Percentiles rank a stretch among this genome's conserved stretches.
These are phyloP conservation scores for Phytopythium delawarense DNA, from an alignment of 352 stramenopile species.

Conservation along the genomic window DNA sequence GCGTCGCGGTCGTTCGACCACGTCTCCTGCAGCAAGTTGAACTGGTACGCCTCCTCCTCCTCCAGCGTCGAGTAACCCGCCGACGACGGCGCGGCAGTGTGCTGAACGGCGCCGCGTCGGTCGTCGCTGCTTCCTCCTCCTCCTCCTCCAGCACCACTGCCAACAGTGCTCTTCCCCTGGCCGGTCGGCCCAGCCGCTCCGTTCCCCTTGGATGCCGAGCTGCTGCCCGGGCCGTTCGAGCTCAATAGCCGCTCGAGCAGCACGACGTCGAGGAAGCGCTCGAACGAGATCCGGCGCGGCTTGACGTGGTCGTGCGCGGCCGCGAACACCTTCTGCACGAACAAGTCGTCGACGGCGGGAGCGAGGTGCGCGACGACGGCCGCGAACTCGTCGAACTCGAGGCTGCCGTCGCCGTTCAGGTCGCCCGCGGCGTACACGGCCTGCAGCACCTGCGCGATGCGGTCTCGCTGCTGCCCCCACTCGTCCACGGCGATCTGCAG, in stretches of 20 bases:
- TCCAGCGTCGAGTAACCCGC: constrained; percentile 14
- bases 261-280: constrained; percentile 53
- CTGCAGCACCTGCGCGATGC: constrained; percentile 66
- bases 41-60: constrained; percentile 74
- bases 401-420: constrained; percentile 56
- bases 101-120: not conserved
- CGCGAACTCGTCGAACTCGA: constrained; percentile 76
- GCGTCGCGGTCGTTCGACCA: constrained; percentile 57
- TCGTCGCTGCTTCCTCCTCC: not conserved
- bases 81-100: not conserved
- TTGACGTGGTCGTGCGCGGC: constrained; percentile 58
- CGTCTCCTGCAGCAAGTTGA: constrained; percentile 60
- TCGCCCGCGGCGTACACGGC: constrained; percentile 69
- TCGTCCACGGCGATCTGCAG: constrained; percentile 60
- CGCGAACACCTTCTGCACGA: constrained; percentile 55
- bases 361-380: constrained; percentile 54
- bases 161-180: not conserved
- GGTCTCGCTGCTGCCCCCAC: constrained; percentile 37
- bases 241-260: constrained; percentile 49
- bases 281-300: constrained; percentile 55
- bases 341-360: constrained; percentile 44
- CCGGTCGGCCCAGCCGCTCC: constrained; percentile 9
- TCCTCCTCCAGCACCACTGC: not conserved
- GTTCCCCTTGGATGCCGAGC: constrained; percentile 19
- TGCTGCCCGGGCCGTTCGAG: constrained; percentile 16